phyloP scores from a whole-genome alignment of 2,329 filamentous ascomycete species.

The Colletotrichum phormii region DNA sequence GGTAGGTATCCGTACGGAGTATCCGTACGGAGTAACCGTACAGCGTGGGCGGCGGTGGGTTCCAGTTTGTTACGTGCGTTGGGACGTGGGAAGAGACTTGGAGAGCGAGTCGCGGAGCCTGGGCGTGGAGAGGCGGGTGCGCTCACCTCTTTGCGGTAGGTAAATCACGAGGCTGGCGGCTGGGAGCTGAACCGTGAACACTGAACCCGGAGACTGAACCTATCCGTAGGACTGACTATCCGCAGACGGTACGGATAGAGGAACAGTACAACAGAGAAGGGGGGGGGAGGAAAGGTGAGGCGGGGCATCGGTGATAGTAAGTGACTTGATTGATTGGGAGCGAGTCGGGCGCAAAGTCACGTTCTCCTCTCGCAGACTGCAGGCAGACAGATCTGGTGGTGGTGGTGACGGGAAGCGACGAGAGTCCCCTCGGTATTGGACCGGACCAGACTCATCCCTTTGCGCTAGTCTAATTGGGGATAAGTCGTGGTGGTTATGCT shows the following conservation, averaged over 20 bases:
- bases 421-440: neutral
- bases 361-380: conserved; percentile 1
- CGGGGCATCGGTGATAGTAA: conserved; percentile 2
- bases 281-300: neutral
- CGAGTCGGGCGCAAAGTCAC: conserved; percentile 30
- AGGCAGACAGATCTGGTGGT: neutral
- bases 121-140: neutral
- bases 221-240: no score
- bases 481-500: neutral
- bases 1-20: no score
- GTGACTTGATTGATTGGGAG: neutral
- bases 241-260: no score
- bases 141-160: neutral
- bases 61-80: neutral
- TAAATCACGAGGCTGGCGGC: conserved; percentile 29
- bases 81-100: neutral
- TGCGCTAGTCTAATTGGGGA: neutral
- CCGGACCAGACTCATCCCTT: neutral
- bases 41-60: neutral
- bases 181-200: conserved; percentile 25
- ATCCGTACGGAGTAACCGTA: no score
- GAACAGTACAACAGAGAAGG: no score
- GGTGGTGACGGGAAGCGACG: neutral
- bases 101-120: no score
- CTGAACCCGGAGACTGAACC: neutral